Evolutionary conservation across 169 alveolate genomes (phyloP).

Genomic region (Hepatocystis sp.): DNA sequence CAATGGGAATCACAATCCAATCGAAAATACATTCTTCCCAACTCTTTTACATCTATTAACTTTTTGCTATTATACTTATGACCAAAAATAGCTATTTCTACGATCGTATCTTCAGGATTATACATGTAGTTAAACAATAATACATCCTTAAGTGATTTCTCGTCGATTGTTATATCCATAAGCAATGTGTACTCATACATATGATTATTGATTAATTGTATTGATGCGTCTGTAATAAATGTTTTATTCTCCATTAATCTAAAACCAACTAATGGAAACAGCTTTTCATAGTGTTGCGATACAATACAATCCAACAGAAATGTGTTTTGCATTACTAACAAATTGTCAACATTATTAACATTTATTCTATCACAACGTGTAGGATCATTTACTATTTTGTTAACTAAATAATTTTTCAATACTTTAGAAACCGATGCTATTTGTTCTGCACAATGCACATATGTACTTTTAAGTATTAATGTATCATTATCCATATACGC

Average conservation of each 20-base stretch:
- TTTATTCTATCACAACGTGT: too few relatives aligned
- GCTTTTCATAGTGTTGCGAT: too few relatives aligned
- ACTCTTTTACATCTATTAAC: background rate
- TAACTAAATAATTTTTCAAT: conserved; percentile 4
- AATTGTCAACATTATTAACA: too few relatives aligned
- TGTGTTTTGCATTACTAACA: too few relatives aligned
- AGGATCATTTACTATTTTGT: too few relatives aligned
- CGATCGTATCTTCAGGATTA: conserved; percentile 3
- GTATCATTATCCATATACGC: conserved; percentile 23
- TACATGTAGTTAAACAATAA: conserved; percentile 9
- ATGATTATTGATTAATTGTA: conserved; percentile 19
- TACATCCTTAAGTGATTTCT: background rate
- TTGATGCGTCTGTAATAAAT: conserved; percentile 16
- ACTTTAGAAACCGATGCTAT: conserved; percentile 36
- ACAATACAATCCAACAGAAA: too few relatives aligned
- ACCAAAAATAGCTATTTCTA: conserved; percentile 23
- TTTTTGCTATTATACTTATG: conserved; percentile 13
- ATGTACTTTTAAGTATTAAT: conserved; percentile 26
- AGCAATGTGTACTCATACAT: conserved; percentile 25
- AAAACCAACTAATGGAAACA: too few relatives aligned
- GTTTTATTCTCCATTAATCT: too few relatives aligned
- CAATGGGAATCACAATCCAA: conserved; percentile 7
- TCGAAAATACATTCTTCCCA: conserved; percentile 17
- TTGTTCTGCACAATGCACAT: conserved; percentile 22
- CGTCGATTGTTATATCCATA: conserved; percentile 9